Conservation (phyloP, 805 yeast species). For the Isabelozyma heimii region DNA sequence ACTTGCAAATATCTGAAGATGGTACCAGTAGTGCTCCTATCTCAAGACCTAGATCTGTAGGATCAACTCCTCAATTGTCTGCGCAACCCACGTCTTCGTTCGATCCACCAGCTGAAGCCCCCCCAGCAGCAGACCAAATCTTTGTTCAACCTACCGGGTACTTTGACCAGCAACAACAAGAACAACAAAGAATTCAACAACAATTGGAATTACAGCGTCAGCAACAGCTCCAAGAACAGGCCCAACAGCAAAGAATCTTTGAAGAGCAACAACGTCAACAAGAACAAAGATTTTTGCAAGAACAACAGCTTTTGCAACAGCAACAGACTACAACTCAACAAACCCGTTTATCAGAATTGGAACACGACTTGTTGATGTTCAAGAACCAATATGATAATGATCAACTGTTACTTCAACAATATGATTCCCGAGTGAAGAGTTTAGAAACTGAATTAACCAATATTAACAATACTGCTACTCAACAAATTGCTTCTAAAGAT, state of each 20-base stretch:
- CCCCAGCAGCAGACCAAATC: conserved; percentile 34
- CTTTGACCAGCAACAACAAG: conserved; percentile 50
- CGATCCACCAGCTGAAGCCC: conserved; percentile 28
- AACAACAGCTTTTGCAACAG: conserved; percentile 63
- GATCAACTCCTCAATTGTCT: conserved; percentile 40
- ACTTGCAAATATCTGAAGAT: conserved; percentile 48
- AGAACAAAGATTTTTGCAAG: conserved; percentile 63
- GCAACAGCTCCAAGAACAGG: conserved; percentile 65
- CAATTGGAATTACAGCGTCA: conserved; percentile 64
- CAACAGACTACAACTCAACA: conserved; percentile 74
- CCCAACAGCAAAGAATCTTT: conserved; percentile 71
- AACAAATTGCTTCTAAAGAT: conserved; percentile 73
- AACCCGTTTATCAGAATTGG: conserved; percentile 76
- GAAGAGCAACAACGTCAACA: conserved; percentile 72
- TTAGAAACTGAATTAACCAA: conserved; percentile 70
- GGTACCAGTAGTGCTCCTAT: conserved; percentile 26
- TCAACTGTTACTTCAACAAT: conserved; percentile 79
- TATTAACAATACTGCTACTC: conserved; percentile 61
- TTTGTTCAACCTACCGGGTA: conserved; percentile 56
- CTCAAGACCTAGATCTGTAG: conserved; percentile 29
- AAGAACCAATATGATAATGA: conserved; percentile 84
- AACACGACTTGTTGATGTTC: conserved; percentile 72
- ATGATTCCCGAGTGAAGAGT: conserved; percentile 79
- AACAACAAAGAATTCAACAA: conserved; percentile 58
- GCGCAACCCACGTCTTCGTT: conserved; percentile 39